Evolutionary conservation across 2,329 filamentous ascomycete genomes (phyloP), one percentile per base, ranked within the genome.

Genomic region (Myriosclerotinia duriaeana): DNA sequence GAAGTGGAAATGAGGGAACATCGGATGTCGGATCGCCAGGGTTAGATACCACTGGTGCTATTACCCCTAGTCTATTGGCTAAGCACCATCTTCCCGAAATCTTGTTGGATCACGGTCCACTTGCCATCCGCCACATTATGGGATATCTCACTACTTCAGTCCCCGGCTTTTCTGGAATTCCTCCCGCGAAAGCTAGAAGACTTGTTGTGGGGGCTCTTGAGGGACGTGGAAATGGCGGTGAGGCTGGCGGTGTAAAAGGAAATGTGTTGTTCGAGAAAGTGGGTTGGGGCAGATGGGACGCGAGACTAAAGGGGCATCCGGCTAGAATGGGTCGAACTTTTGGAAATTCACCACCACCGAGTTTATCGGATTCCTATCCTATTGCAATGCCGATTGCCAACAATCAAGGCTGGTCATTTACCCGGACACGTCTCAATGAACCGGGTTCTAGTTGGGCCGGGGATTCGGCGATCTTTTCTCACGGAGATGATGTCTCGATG

Each of bases 211-310:
- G 89, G 67, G 94, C 93, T 68, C 80, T 98, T 71, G 94, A 98
- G 80, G 90, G 91, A 73, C 89, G 91, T 76, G 80, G 80, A 54
- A 81, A 80, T 69, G 85, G 85, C 70, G 78, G 79, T 65, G 84
- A 87, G 70, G 83, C 84, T 67, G 86, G 87, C 69, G 85, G 85
- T 66, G 76, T 85, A 69, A 83, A 88, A 69, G 88, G 89, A 71
- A 88, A 92, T 72, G 89, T 95, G 74, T 84, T 89, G 76, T 98
- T 96, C 76, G 91, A 96, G 78, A 98, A 98, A 83, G 92, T 97
- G 67, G 94, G 94, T 75, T 98, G 94, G 94, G 95, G 95, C 68
- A 88, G 93, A 71, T 99, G 94, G 94, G 91, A 96, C 78, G 95
- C 93, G 69, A 88, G 88, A 76, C 84, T 87, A 76, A 87, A 87